Conservation (phyloP, 495 filamentous ascomycete genomes). For the Neurospora intermedia region DNA sequence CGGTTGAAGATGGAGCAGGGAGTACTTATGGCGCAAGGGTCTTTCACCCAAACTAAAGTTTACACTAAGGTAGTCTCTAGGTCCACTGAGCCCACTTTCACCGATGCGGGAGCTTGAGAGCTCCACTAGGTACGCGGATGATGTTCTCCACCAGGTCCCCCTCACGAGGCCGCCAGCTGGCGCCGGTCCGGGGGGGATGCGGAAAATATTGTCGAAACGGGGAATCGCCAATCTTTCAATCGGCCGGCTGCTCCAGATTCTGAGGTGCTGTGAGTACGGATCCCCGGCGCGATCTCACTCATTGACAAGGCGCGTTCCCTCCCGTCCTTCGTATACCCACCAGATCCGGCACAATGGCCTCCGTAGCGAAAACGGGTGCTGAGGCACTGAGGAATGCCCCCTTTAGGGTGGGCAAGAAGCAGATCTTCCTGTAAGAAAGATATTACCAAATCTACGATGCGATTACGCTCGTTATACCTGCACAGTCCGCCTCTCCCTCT, state of each 20-base stretch:
- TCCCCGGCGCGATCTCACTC: background rate
- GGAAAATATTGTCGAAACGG: background rate
- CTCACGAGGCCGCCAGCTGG: background rate
- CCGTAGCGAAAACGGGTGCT: background rate
- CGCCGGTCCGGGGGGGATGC: background rate
- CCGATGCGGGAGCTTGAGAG: background rate
- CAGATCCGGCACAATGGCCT: background rate
- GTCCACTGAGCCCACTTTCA: background rate
- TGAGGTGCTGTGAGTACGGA: background rate
- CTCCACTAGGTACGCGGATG: background rate
- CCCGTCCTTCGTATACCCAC: background rate
- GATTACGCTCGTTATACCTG: background rate
- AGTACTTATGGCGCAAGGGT: background rate
- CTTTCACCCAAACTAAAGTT: background rate
- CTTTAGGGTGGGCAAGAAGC: conserved; percentile 42
- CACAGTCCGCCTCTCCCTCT: background rate
- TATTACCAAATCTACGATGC: background rate
- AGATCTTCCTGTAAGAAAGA: conserved; percentile 55
- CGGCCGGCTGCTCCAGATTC: background rate
- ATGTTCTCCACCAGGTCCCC: background rate
- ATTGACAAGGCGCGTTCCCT: background rate
- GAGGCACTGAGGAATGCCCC: conserved; percentile 1
- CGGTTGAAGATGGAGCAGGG: background rate
- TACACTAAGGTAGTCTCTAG: background rate
- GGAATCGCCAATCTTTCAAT: background rate